Base-by-base conservation (phyloP, 805 yeast species). In the Isabelozyma pseudorhagii region DNA sequence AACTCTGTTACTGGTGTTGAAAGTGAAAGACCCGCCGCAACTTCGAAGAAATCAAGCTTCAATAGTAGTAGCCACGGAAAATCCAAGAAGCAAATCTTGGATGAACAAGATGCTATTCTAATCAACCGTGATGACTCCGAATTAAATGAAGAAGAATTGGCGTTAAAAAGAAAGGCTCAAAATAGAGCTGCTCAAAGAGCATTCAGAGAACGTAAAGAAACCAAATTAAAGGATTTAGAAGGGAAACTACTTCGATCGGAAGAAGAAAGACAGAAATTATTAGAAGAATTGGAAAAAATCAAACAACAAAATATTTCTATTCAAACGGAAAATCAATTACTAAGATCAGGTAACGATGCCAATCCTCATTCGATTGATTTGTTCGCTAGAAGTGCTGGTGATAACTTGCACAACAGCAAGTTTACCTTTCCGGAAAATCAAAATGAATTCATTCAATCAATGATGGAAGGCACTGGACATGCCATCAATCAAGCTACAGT, bases 151-250 rank as follows among this genome's bases (percentile, higher is more conserved):
- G 68, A 64, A 17, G 74, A 82, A 51, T 57, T 80, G 5, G 76
- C 75, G 15, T 70, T 77, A 54, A 83, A 81, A 63, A 78, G 88
- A 46, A 87, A 83, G 61, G 90, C 89, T 2, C 94, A 86, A 63
- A 88, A 89, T 62, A 74, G 96, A 59, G 92, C 92, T 9, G 96
- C 96, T 1, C 96, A 89, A 68, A 74, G 91, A 56, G 96, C 96
- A 2, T 89, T 87, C 66, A 73, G 96, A 52, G 92, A 88, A 65
- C 80, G 96, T 45, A 87, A 86, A 64, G 94, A 87, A 63, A 80
- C 81, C 46, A 83, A 79, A 57, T 67, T 87, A 52, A 85, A 84
- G 61, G 91, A 85, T 56, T 72, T 89, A 41, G 85, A 86, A 55
- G 67, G 67, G 3, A 83, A 82, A 62, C 68, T 89, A 52, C 67